phyloP scores from a whole-genome alignment of 495 filamentous ascomycete species.

The Astrothelium macrocarpum region DNA sequence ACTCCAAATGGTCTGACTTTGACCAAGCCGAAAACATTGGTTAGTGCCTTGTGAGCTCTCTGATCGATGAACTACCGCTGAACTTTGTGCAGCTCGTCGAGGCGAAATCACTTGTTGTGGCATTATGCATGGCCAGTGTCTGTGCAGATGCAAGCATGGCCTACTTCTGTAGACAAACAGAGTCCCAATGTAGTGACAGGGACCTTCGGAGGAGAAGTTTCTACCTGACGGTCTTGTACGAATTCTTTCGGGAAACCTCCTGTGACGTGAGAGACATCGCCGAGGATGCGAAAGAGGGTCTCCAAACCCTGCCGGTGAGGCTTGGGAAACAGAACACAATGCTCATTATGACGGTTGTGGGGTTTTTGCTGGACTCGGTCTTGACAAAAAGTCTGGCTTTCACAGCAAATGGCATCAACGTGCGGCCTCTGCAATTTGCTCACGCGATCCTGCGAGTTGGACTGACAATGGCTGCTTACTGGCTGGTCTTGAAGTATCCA shows the following conservation, averaged over 20 bases:
- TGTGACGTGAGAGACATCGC: not conserved
- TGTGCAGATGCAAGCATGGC: not conserved
- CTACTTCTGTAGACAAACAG: not conserved
- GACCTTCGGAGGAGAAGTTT: not conserved
- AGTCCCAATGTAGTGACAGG: not conserved
- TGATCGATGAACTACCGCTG: not conserved
- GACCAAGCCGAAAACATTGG: not conserved
- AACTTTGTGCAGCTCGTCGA: not conserved
- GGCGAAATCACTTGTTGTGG: not conserved
- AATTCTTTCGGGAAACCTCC: not conserved
- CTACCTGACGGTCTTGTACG: not conserved
- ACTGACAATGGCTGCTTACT: not conserved
- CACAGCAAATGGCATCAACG: not conserved
- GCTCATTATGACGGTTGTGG: not conserved
- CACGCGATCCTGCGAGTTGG: not conserved
- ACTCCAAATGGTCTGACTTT: not conserved
- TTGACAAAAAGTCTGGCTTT: not conserved
- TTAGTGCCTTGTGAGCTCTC: not conserved
- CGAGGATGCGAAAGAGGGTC: not conserved
- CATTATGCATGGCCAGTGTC: not conserved
- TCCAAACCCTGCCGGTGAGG: not conserved
- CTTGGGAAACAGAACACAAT: not conserved
- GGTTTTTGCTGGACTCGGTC: not conserved
- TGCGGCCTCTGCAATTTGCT: not conserved
- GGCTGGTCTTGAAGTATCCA: not conserved